phyloP scores from a whole-genome alignment of 2,329 filamentous ascomycete species.

The Sporothrix variecibatus region DNA sequence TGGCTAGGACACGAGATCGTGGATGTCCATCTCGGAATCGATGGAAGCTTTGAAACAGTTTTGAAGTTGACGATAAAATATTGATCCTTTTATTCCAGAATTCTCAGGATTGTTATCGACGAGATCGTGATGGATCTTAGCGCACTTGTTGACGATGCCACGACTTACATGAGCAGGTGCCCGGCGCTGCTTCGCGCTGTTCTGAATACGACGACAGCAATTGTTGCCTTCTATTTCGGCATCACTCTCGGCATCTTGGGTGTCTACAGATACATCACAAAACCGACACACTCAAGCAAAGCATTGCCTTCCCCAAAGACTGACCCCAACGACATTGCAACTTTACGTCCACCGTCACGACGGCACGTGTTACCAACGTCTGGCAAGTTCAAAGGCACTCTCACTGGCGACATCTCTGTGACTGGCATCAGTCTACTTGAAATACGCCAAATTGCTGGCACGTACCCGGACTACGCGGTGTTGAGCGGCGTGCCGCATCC shows the following conservation, averaged over 20 bases:
- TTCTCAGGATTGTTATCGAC: neutral
- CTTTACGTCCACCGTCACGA: neutral
- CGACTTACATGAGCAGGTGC: neutral
- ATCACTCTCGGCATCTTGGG: too few species aligned
- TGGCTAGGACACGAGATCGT: neutral
- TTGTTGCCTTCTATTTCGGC: neutral
- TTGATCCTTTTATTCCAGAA: neutral
- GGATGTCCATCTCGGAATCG: neutral
- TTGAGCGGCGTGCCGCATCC: conserved; percentile 76
- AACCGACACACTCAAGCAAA: neutral
- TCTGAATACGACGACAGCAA: neutral
- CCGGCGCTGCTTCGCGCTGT: neutral
- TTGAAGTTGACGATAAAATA: neutral
- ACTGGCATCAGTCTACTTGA: conserved; percentile 72
- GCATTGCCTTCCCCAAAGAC: neutral
- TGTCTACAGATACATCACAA: neutral
- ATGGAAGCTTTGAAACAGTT: neutral
- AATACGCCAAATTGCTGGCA: conserved; percentile 63
- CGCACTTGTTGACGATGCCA: neutral
- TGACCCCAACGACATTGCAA: neutral
- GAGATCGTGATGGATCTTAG: neutral
- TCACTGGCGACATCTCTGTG: conserved; percentile 29
- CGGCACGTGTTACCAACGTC: neutral
- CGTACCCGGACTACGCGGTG: conserved; percentile 77
- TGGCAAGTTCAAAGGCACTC: neutral